These are phyloP conservation scores for Emericellopsis atlantica DNA, from an alignment of 2,329 filamentous ascomycete genomes.

Conservation along the genomic window DNA sequence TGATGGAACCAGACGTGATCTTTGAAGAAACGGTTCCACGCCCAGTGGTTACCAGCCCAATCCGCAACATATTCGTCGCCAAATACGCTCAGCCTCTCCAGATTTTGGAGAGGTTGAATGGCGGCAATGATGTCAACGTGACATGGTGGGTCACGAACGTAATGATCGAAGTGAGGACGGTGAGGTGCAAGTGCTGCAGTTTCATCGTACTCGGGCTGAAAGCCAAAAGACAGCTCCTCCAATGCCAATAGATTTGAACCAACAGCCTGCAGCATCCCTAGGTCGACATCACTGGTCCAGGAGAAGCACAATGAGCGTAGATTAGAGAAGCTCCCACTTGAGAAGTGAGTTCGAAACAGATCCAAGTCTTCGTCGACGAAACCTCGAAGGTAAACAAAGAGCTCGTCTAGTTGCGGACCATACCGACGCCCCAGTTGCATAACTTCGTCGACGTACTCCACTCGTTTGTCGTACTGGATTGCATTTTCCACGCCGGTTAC, in stretches of 20 bases:
- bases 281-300: background rate
- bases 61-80: conserved; percentile 1
- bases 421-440: background rate
- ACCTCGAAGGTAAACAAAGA: background rate
- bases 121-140: background rate
- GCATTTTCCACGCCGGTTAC: background rate
- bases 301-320: background rate
- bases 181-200: background rate
- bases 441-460: background rate
- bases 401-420: background rate
- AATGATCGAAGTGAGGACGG: background rate
- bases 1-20: conserved; percentile 1
- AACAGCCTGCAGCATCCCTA: background rate
- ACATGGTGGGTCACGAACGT: background rate
- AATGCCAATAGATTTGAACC: background rate
- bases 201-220: background rate
- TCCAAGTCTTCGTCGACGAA: background rate
- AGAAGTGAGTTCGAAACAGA: background rate
- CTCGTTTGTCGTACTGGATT: background rate
- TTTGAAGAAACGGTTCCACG: background rate
- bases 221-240: background rate
- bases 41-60: background rate
- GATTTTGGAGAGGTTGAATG: background rate
- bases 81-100: background rate
- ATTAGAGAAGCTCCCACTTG: background rate